A percentile compares a stretch with the other conserved stretches of the same genome.
Conservation (phyloP, 2,329 filamentous ascomycete species). For the Aspergillus fructus region DNA sequence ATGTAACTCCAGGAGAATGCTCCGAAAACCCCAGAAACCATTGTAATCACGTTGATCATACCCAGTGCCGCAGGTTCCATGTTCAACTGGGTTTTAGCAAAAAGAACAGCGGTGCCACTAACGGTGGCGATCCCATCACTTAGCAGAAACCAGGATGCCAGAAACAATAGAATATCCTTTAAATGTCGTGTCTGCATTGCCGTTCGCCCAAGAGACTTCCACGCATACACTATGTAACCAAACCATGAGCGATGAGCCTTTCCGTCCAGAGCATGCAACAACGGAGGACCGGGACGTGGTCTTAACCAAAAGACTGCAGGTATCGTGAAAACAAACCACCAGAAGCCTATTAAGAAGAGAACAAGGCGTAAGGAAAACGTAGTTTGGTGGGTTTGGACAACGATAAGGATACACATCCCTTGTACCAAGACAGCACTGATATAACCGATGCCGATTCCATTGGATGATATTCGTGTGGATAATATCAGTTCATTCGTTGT, state of each 20-base stretch:
- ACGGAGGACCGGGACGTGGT: conserved; percentile 80
- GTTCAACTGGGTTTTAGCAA: conserved; percentile 86
- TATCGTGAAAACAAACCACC: conserved; percentile 92
- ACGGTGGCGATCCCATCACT: conserved; percentile 94
- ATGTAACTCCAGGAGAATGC: conserved; percentile 87
- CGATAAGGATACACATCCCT: conserved; percentile 73
- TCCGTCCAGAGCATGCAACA: conserved; percentile 48
- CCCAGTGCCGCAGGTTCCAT: conserved; percentile 88
- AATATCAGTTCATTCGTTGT: conserved; percentile 69
- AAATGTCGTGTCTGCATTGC: conserved; percentile 70
- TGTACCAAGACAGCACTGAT: conserved; percentile 82
- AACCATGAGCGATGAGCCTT: conserved; percentile 55
- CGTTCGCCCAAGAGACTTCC: conserved; percentile 82
- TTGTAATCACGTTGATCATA: conserved; percentile 91
- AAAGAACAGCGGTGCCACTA: conserved; percentile 89
- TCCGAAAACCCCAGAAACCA: conserved; percentile 76
- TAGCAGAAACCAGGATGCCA: conserved; percentile 89
- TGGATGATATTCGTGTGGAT: conserved; percentile 87
- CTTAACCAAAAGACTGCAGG: conserved; percentile 85
- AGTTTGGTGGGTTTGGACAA: conserved; percentile 71
- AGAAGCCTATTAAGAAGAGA: conserved; percentile 79
- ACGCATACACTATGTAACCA: conserved; percentile 77
- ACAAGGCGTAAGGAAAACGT: conserved; percentile 85
- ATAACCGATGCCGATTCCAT: conserved; percentile 92
- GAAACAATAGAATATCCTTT: conserved; percentile 79